These are phyloP conservation scores for Alliaria petiolata DNA, from an alignment of 345 rosid species.

Conservation along the genomic window DNA sequence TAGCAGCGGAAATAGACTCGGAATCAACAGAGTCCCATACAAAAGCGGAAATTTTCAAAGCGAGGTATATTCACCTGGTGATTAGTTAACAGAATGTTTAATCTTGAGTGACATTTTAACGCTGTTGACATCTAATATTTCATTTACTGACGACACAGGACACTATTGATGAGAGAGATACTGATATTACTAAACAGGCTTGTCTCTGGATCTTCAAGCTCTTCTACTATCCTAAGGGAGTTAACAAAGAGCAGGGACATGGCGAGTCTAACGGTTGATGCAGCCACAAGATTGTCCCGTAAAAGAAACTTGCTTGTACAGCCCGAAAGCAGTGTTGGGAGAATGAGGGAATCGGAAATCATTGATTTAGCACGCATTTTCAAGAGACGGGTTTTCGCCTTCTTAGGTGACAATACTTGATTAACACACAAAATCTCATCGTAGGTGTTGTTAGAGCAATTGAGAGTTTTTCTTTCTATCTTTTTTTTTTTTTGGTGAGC, in stretches of 20 bases:
- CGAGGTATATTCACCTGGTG: constrained; percentile 40
- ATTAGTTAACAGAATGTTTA: background rate
- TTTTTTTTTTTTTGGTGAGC: background rate
- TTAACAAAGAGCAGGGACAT: constrained; percentile 71
- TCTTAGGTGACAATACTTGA: constrained; percentile 44
- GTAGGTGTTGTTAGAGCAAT: background rate
- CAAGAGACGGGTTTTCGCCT: constrained; percentile 61
- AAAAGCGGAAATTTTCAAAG: constrained; percentile 46
- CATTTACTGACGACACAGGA: constrained; percentile 41
- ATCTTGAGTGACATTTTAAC: too few species aligned
- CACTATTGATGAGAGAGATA: constrained; percentile 65
- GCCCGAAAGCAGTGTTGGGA: constrained; percentile 31
- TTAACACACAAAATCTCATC: background rate
- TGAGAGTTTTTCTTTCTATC: background rate
- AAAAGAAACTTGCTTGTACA: constrained; percentile 32
- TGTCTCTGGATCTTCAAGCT: constrained; percentile 55
- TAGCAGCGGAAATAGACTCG: constrained; percentile 56
- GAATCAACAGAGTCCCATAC: constrained; percentile 41
- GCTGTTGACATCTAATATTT: background rate
- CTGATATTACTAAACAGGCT: constrained; percentile 79
- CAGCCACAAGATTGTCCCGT: constrained; percentile 62
- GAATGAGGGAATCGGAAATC: constrained; percentile 59
- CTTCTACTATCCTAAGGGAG: constrained; percentile 46
- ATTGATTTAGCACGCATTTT: constrained; percentile 59
- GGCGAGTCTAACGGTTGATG: constrained; percentile 70